Base-by-base conservation (phyloP, 2,329 filamentous ascomycete species). In the Scedosporium boydii region DNA sequence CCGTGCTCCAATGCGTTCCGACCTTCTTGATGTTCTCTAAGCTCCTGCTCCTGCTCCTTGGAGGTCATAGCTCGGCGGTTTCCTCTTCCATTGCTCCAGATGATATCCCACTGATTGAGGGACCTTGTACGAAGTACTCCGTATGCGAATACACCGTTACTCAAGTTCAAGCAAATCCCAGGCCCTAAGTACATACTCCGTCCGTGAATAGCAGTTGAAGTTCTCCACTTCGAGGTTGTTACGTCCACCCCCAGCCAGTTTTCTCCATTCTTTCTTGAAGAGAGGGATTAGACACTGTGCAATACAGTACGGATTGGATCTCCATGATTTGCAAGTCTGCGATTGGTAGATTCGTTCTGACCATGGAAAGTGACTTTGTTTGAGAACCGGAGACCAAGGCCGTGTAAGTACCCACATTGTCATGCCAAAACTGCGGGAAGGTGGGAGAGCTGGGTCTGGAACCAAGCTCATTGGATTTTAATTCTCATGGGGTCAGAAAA, bases 11-110 rank as follows among this genome's bases (percentile, higher is more conserved):
- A 12, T 38, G 34, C 34, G 27, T 57, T 57, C 18, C 10, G 27
- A n/a, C 27, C 55, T 57, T 57, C 55, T 26, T 34, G 55, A 26
- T n/a, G 18, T 41, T 38, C 27, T 29, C 27, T 29, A 46, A 38
- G 16, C 29, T 59, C 34, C 34, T 12, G 14, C 5, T 23, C 56
- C 23, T 26, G 34, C 5, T 23, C 56, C 23, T 26, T 18, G 41
- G 41, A 27, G 41, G 58, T 60, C 59, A 60, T 51, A 60, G 58
- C 58, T 60, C 58, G 58, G 58, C 29, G 48, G 46, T 27, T 29
- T 53, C n/a, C 26, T 29, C 18, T 34, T 51, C 59, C 42, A 53
- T n/a, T 38, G 56, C 56, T 26, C 23, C 56, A 58, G 56, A 58
- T 41, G 27, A 34, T 41, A 58, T 16, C 10, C 56, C 27, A 34